Evolutionary conservation across 257 asterid species (phyloP), one percentile per base, ranked within the genome.

Genomic region (Cynanchum wilfordii): DNA sequence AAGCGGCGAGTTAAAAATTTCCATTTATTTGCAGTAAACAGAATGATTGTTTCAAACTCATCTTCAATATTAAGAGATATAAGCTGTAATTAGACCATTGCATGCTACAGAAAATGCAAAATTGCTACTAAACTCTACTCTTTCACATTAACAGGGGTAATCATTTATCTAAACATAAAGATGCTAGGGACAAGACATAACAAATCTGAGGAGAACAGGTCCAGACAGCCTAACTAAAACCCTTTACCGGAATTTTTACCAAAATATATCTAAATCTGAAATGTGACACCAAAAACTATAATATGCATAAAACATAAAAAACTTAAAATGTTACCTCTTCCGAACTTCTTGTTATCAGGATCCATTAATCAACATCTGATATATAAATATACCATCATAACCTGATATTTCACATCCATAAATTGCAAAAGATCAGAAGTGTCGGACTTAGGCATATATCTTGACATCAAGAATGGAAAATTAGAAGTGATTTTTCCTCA

Each of bases 341-440:
- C 99, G 76, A 92, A 95, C 80, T 88, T 95, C 81, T 84, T 86
- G 89, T 76, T 79, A 78, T 90, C 97, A 60, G 90, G 87, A 83
- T 95, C 99, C 99, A 95, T 95, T 80, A 77, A 84, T 85, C 87
- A 87, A 82, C 84, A 72, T 77, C 86, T 75, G 66, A 73, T 78
- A 78, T 47, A 77, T 70, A 77, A 70, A 79, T 71, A 76, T 80
- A 77, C 69, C 92, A 91, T 83, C 69, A 82, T 84, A 76, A 74
- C 86, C 92, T 54, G 80, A 74, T 73, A 73, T 64, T 68, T 42
- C 66, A 74, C 63, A 71, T 1, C 40, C 69, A 69, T 45, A 63
- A 68, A 51, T 49, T 16, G 3, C 17, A 3, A 10, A 59, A 59
- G 7, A n/a, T 45, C 69, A 67, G 57, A 75, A 66, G 11, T 24